Base-by-base conservation (phyloP, 306 rosid genomes). In the Dalbergia oliveri region DNA sequence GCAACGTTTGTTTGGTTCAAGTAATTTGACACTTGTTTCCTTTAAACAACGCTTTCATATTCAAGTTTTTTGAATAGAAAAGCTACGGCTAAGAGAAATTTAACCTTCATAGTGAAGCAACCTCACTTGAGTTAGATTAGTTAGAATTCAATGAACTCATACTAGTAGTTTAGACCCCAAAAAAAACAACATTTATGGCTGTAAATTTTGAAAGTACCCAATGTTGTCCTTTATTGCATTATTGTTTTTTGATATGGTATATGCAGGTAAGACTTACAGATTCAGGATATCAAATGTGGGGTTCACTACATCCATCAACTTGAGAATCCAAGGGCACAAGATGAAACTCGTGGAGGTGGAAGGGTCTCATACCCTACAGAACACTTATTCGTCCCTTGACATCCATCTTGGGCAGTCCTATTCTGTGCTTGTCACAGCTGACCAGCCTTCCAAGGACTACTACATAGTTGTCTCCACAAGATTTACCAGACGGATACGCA, bases 221-320 rank as follows among this genome's bases (percentile, higher is more conserved):
- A 16, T 26, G 31, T 26, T 67, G 54, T 14, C 34, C 13, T 51
- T 62, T 37, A 37, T 64, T 15, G 19, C 43, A 59, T 43, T 34
- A 59, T 51, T 13, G 18, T 5, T 57, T 33, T 63, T 69, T 19
- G 11, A 63, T 65, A 39, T 19, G 44, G 45, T 65, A 8, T 68
- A 49, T 87, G 58, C 88, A 91, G 93, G 91, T 19, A 89, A 60
- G 72, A 86, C 88, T 4, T 89, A 89, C 23, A 84, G 93, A 76
- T 87, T 91, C 73, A 84, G 95, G 80, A 87, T 91, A 78, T 89
- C 95, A 12, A 91, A 91, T 76, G 95, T 91, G 57, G 95, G 95
- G 33, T 77, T 88, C 34, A 71, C 92, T 11, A 83, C 95, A 62
- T 91, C 95, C 78, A 81, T 89, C 21, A 91, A 91, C 84, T 89